Conservation (phyloP, 208 protist genomes). For the Trypanosoma platydactyli region DNA sequence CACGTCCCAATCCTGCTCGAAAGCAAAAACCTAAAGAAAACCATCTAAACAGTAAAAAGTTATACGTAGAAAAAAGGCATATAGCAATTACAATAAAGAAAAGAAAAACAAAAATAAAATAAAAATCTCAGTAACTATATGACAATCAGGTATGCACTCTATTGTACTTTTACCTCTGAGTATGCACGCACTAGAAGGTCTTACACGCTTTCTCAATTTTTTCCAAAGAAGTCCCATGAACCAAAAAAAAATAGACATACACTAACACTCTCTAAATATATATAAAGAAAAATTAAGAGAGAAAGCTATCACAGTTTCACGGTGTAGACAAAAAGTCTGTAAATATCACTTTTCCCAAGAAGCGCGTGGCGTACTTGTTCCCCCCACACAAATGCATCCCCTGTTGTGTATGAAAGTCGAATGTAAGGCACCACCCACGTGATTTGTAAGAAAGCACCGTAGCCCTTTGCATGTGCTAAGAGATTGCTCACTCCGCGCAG, state of each 20-base stretch:
- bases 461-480: constrained; percentile 35
- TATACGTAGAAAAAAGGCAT: not conserved
- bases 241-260: too few relatives aligned
- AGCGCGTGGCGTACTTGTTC: constrained; percentile 40
- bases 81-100: not conserved
- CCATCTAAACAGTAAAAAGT: not conserved
- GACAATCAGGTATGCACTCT: too few relatives aligned
- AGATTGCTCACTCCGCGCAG: constrained; percentile 60
- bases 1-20: not conserved
- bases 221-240: not conserved
- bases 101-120: constrained; percentile 5
- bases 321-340: constrained; percentile 70
- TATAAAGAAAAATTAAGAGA: not conserved
- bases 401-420: constrained; percentile 65
- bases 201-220: not conserved
- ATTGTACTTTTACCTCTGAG: not conserved
- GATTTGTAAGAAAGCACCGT: constrained; percentile 73
- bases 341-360: constrained; percentile 81
- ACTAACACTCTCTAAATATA: too few relatives aligned
- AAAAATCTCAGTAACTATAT: not conserved
- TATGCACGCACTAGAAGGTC: not conserved
- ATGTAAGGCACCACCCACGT: constrained; percentile 84
- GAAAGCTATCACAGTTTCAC: constrained; percentile 12
- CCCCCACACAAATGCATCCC: constrained; percentile 61
- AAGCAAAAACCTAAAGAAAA: not conserved